These are phyloP conservation scores for Salix koriyanagi DNA, from an alignment of 345 rosid species.

Conservation along the genomic window DNA sequence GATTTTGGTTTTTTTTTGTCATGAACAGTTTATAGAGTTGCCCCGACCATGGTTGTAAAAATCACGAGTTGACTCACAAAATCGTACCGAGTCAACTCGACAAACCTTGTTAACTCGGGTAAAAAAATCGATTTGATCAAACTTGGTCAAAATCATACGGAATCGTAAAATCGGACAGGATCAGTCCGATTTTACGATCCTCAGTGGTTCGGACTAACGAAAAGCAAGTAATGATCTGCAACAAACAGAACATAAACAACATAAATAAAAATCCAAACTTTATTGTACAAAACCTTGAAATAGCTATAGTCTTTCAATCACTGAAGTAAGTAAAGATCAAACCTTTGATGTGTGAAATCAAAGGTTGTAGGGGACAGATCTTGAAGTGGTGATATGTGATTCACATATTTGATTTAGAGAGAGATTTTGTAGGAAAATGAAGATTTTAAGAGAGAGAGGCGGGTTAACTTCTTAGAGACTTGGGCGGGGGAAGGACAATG, in stretches of 20 bases:
- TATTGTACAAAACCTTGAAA: not conserved
- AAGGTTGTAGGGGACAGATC: slow-evolving; percentile 26
- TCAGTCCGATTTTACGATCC: no score
- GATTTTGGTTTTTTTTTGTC: no score
- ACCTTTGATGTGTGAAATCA: slow-evolving; percentile 34
- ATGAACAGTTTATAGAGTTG: no score
- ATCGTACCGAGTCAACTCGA: no score
- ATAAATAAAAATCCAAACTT: not conserved
- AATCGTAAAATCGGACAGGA: no score
- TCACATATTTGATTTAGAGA: slow-evolving; percentile 27
- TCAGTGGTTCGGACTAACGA: no score
- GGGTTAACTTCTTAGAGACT: not conserved
- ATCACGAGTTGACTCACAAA: no score
- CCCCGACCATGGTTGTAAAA: no score
- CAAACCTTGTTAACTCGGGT: no score
- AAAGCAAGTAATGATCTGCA: slow-evolving; percentile 18
- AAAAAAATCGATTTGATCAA: no score
- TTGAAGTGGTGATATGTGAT: not conserved
- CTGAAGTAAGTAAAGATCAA: slow-evolving; percentile 21
- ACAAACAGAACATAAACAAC: not conserved
- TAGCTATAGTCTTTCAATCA: not conserved
- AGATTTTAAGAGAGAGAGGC: not conserved
- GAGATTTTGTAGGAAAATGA: not conserved
- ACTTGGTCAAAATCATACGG: no score
- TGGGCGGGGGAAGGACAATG: slow-evolving; percentile 5